phyloP scores from a whole-genome alignment of 805 yeast species.

The Wickerhamomyces chaumierensis region DNA sequence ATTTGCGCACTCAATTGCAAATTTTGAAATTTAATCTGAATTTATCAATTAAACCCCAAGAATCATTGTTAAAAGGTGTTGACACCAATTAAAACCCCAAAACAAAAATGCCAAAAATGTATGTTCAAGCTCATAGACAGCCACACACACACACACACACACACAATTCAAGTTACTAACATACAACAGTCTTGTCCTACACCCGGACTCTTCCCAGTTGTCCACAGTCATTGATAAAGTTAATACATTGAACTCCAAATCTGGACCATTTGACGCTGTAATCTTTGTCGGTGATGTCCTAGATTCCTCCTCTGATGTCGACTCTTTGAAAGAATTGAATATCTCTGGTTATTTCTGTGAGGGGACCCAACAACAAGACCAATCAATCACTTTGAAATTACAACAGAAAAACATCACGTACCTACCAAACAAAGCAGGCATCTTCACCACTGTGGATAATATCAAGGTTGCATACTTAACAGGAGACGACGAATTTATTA shows the following conservation, averaged over 20 bases:
- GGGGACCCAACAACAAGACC: conserved; percentile 5
- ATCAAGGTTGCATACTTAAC: conserved; percentile 35
- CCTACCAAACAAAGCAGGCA: conserved; percentile 21
- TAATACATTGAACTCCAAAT: conserved; percentile 38
- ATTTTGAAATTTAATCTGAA: too few species aligned
- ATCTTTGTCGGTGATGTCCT: conserved; percentile 42
- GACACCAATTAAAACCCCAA: too few species aligned
- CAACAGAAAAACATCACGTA: conserved; percentile 3
- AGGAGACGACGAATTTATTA: conserved; percentile 16
- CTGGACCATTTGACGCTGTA: conserved; percentile 56
- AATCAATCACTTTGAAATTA: not conserved
- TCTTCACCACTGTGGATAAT: conserved; percentile 31
- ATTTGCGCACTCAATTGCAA: too few species aligned
- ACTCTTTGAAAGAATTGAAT: conserved; percentile 3
- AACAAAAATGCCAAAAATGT: too few species aligned
- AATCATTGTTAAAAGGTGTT: too few species aligned
- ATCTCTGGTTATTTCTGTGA: conserved; percentile 15
- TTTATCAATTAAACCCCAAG: too few species aligned
- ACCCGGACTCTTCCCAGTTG: conserved; percentile 12
- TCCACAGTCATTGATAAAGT: conserved; percentile 31
- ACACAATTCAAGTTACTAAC: too few species aligned
- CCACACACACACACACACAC: too few species aligned
- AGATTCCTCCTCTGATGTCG: too few species aligned
- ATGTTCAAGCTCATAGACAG: too few species aligned
- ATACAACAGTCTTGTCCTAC: conserved; percentile 12